A percentile compares a stretch with the other conserved stretches of the same genome.
phyloP scores from a whole-genome alignment of 1,284 basidiomycete genomes.

The Xerocomus cyaneibrunnescens region DNA sequence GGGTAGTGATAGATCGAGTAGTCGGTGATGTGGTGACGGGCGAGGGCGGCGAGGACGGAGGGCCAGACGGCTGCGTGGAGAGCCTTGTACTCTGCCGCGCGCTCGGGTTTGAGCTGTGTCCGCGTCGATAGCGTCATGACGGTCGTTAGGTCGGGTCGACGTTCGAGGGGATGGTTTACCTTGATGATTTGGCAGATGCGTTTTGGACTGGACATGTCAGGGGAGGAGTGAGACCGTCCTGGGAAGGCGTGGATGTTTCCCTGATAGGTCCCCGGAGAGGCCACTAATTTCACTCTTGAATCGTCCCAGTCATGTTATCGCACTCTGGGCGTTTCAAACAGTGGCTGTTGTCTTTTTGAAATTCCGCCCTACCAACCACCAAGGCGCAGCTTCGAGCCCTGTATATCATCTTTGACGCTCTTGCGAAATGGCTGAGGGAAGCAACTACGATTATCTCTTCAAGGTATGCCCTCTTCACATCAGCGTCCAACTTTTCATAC shows the following conservation, averaged over 20 bases:
- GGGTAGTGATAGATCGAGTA: conserved; percentile 76
- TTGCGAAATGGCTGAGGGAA: conserved; percentile 76
- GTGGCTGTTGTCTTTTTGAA: conserved; percentile 9
- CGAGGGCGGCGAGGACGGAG: conserved; percentile 64
- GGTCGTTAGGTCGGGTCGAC: neutral
- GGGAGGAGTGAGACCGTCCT: too few species aligned
- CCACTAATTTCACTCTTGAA: too few species aligned
- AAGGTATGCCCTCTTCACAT: conserved; percentile 57
- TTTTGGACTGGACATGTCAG: conserved; percentile 43
- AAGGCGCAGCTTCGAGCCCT: neutral
- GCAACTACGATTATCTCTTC: conserved; percentile 96
- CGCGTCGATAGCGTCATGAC: neutral
- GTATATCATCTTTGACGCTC: conserved; percentile 18
- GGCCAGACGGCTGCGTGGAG: conserved; percentile 73
- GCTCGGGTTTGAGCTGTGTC: conserved; percentile 58
- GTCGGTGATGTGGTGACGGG: conserved; percentile 67
- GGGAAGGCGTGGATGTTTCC: too few species aligned
- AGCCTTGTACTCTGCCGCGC: conserved; percentile 64
- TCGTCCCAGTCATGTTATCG: conserved; percentile 2
- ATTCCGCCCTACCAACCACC: conserved; percentile 21
- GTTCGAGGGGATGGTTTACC: conserved; percentile 32
- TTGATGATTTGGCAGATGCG: conserved; percentile 76
- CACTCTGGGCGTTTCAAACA: too few species aligned
- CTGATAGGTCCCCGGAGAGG: too few species aligned
- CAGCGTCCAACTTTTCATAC: neutral